phyloP scores from a whole-genome alignment of 495 filamentous ascomycete genomes.

The Bryoglossum gracile region DNA sequence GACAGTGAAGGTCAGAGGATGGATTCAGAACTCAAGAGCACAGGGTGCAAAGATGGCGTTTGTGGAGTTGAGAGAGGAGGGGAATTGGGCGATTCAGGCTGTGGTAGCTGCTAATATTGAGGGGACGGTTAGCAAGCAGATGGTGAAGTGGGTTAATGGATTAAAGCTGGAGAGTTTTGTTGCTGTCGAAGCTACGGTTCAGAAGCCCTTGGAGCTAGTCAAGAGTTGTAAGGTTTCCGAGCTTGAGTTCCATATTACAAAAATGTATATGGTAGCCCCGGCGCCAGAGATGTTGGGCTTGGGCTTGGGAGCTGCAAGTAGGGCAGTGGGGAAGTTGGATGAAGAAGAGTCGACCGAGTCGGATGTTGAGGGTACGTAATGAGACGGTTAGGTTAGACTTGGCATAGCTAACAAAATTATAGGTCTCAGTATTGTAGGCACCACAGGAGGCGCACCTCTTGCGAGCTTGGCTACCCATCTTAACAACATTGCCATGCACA shows the following conservation, averaged over 20 bases:
- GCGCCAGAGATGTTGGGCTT: constrained; percentile 60
- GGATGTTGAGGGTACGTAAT: constrained; percentile 47
- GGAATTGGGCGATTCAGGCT: constrained; percentile 68
- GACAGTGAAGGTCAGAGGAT: constrained; percentile 71
- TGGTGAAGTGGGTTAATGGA: constrained; percentile 84
- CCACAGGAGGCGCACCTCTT: constrained; percentile 58
- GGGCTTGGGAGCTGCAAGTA: constrained; percentile 59
- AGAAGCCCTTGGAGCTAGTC: constrained; percentile 75
- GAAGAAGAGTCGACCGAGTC: constrained; percentile 48
- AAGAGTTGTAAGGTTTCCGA: constrained; percentile 68
- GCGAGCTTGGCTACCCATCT: constrained; percentile 71
- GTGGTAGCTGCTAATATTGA: constrained; percentile 49
- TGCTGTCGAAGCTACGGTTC: constrained; percentile 68
- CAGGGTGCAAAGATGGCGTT: constrained; percentile 91
- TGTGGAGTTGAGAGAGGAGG: constrained; percentile 79
- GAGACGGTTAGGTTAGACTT: constrained; percentile 44
- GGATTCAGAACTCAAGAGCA: constrained; percentile 78
- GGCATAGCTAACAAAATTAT: not conserved
- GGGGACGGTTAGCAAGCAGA: constrained; percentile 60
- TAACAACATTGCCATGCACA: constrained; percentile 84
- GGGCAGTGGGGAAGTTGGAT: constrained; percentile 57
- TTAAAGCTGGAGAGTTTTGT: constrained; percentile 81
- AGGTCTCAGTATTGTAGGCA: constrained; percentile 28
- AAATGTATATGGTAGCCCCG: constrained; percentile 60
- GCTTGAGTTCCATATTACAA: constrained; percentile 80